These are phyloP conservation scores for Pelargonium myrrhifolium DNA, from an alignment of 441 rosid species.

Conservation along the genomic window DNA sequence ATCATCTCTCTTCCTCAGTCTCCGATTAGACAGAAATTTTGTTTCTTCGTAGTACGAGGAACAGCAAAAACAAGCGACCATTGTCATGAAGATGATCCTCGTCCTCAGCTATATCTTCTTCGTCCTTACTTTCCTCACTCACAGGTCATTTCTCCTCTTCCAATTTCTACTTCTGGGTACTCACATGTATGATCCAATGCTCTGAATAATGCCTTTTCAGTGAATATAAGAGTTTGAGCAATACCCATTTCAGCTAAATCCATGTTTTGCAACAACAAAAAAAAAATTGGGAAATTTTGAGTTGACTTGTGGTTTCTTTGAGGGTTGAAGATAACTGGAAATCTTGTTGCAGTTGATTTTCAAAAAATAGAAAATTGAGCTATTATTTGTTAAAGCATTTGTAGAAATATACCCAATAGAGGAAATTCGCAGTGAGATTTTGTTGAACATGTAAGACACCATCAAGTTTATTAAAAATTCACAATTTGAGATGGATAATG, in stretches of 20 bases:
- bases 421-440: no score
- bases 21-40: not conserved
- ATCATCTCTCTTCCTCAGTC: not conserved
- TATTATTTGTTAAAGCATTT: not conserved
- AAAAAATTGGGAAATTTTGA: no score
- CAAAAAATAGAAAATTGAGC: not conserved
- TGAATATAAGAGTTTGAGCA: not conserved
- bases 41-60: no score
- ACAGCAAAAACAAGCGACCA: no score
- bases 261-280: no score
- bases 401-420: not conserved
- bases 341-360: no score
- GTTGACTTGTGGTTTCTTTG: no score
- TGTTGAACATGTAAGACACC: no score
- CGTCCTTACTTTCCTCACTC: not conserved
- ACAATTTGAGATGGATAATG: no score
- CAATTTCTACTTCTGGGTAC: constrained; percentile 4
- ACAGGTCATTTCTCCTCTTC: constrained; percentile 9
- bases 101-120: not conserved
- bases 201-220: not conserved
- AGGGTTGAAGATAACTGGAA: no score
- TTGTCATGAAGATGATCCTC: constrained; percentile 2
- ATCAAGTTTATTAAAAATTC: no score
- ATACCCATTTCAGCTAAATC: not conserved
- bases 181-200: not conserved